Evolutionary conservation across 495 filamentous ascomycete genomes (phyloP), one percentile per base, ranked within the genome.

Genomic region (Talaromyces adpressus): DNA sequence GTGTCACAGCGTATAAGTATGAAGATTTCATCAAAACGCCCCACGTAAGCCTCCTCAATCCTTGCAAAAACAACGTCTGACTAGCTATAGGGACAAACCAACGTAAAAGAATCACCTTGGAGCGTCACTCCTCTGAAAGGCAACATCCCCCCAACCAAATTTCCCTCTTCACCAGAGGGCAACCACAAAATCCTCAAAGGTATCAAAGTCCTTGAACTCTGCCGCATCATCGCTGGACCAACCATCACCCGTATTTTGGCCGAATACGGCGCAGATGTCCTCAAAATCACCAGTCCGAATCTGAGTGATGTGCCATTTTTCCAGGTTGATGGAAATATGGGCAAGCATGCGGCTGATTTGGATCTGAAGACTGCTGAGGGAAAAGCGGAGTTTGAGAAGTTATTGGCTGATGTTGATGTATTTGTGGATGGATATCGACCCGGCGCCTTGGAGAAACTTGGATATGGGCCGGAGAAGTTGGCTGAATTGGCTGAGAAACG

Each of bases 281-380:
- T 90, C 65, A 91, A 91, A 69, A 80, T 92, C 65, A 91, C 89
- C 16, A 87, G 84, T 27, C 83, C 86, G 0, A 76, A 80, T 36
- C 77, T 91, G 25, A 84, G 84, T 14, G 89, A 92, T 63, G 89
- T 92, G 9, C 88, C 89, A 0, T 90, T 91, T 77, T 92, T 91
- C 78, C 89, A 91, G 70, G 86, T 92, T 9, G 89, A 91, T 66
- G 87, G 87, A 51, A 91, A 92, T 72, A 84, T 87, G 68, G 87
- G 89, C 62, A 91, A 91, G 70, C 79, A 79, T 57, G 75, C 80
- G 20, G 75, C 79, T 6, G 78, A 81, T 57, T 73, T 91, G 14
- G 82, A 91, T 64, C 77, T 91, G 22, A 84, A 84, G 62, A 75
- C 69, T 63, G 68, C 77, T 0, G 71, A 75, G 34, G 86, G 84